Evolutionary conservation across 495 filamentous ascomycete species (phyloP).

Genomic region (Xanthoparmelia taractica): DNA sequence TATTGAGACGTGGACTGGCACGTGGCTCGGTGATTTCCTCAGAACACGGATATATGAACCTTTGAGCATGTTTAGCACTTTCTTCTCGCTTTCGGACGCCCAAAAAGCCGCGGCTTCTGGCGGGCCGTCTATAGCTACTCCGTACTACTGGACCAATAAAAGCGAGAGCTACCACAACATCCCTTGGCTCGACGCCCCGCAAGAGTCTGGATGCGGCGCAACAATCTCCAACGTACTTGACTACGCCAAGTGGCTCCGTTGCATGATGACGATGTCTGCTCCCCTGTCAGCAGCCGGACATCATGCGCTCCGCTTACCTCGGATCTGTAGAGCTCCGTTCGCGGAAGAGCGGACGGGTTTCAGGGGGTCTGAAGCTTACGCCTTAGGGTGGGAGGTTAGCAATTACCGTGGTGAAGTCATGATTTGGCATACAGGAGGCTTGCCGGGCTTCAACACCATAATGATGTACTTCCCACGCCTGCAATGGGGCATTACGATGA

Average conservation of each 20-base stretch:
- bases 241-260: conserved; percentile 44
- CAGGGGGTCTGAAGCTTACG: conserved; percentile 33
- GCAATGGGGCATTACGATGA: conserved; percentile 39
- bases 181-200: conserved; percentile 26
- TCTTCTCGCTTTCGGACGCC: conserved; percentile 39
- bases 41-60: conserved; percentile 41
- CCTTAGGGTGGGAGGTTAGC: conserved; percentile 39
- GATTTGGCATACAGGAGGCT: conserved; percentile 39
- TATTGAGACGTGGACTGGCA: conserved; percentile 38
- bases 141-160: conserved; percentile 27
- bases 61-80: conserved; percentile 44
- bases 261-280: conserved; percentile 29
- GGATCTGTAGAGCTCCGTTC: conserved; percentile 23
- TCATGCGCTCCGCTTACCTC: conserved; percentile 32
- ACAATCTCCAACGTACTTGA: conserved; percentile 46
- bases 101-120: conserved; percentile 21
- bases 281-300: conserved; percentile 35
- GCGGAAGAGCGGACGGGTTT: conserved; percentile 10
- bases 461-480: conserved; percentile 42
- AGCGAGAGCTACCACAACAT: conserved; percentile 20
- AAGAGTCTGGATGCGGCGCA: conserved; percentile 42
- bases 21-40: conserved; percentile 39
- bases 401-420: conserved; percentile 40
- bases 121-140: conserved; percentile 22
- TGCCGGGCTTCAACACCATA: conserved; percentile 40